Evolutionary conservation across 345 rosid species (phyloP).

Genomic region (Melaleuca quinquenervia): DNA sequence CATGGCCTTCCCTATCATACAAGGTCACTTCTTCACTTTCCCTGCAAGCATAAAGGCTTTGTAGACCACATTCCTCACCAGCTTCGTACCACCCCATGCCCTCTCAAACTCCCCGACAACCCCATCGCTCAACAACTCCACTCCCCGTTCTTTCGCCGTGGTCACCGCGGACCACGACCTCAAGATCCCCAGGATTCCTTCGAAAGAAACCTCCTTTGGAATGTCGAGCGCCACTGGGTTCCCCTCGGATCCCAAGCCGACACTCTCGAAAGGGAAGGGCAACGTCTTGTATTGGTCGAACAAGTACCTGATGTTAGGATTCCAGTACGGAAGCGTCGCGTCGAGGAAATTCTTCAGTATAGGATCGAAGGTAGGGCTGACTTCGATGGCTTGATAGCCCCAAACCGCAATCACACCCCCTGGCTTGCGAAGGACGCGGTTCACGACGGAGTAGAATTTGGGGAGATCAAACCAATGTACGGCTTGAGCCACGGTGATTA

Average conservation of each 20-base stretch:
- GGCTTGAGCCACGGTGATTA: slow-evolving; percentile 45
- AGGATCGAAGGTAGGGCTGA: slow-evolving; percentile 37
- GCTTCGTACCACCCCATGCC: slow-evolving; percentile 49
- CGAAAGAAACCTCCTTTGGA: slow-evolving; percentile 32
- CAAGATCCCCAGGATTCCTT: slow-evolving; percentile 33
- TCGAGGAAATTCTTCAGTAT: slow-evolving; percentile 26
- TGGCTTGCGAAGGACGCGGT: slow-evolving; percentile 41
- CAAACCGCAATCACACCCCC: slow-evolving; percentile 53
- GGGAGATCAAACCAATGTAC: slow-evolving; percentile 63
- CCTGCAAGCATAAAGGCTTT: slow-evolving; percentile 64
- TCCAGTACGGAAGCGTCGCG: slow-evolving; percentile 36
- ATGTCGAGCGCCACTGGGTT: slow-evolving; percentile 39
- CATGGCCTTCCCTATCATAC: not conserved
- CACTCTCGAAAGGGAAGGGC: slow-evolving; percentile 55
- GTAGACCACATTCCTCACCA: slow-evolving; percentile 25
- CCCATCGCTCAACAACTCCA: slow-evolving; percentile 37
- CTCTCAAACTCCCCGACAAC: slow-evolving; percentile 31
- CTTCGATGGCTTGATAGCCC: slow-evolving; percentile 34
- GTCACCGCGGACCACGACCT: slow-evolving; percentile 39
- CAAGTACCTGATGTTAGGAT: slow-evolving; percentile 11
- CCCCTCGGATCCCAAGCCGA: slow-evolving; percentile 50
- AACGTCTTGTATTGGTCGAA: slow-evolving; percentile 32
- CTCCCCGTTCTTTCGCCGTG: slow-evolving; percentile 40
- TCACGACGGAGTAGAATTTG: slow-evolving; percentile 35
- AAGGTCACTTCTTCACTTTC: slow-evolving; percentile 9